Evolutionary conservation across 1,284 basidiomycete species (phyloP).

Genomic region (Chalciporus sp.): DNA sequence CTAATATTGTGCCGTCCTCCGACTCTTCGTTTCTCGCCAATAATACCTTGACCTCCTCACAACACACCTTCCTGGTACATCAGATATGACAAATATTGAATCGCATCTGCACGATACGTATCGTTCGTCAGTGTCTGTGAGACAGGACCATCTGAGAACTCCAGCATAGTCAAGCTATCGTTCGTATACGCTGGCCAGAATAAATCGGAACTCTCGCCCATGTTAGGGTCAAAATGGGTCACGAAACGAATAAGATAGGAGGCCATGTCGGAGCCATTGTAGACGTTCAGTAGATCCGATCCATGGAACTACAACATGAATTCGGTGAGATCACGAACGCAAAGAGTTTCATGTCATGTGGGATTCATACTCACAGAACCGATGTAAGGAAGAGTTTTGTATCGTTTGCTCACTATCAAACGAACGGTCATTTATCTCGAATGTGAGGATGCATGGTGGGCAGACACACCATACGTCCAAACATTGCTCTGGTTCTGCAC

Average conservation of each 20-base stretch:
- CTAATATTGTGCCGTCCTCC: no score
- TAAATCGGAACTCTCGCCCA: constrained; percentile 30
- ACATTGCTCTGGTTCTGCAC: constrained; percentile 42
- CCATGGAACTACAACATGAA: constrained; percentile 33
- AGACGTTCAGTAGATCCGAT: constrained; percentile 43
- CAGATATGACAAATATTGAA: constrained; percentile 42
- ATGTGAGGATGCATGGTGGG: neutral
- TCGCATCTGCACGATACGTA: constrained; percentile 44
- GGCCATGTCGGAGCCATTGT: constrained; percentile 40
- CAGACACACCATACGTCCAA: constrained; percentile 49
- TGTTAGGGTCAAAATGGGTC: constrained; percentile 50
- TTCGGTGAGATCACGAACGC: neutral
- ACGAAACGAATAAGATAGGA: constrained; percentile 47
- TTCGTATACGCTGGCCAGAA: constrained; percentile 54
- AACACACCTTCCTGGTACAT: neutral
- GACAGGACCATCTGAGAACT: constrained; percentile 46
- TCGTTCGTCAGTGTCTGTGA: constrained; percentile 41
- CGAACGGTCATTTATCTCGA: neutral
- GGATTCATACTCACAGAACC: constrained; percentile 35
- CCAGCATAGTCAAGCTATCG: constrained; percentile 42
- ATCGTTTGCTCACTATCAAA: constrained; percentile 45
- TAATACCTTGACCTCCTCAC: no score
- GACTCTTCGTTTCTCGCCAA: no score
- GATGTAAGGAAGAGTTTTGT: constrained; percentile 43
- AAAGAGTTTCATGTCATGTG: neutral